Evolutionary conservation across 2,329 filamentous ascomycete genomes (phyloP).

Genomic region (Trichothecium roseum): DNA sequence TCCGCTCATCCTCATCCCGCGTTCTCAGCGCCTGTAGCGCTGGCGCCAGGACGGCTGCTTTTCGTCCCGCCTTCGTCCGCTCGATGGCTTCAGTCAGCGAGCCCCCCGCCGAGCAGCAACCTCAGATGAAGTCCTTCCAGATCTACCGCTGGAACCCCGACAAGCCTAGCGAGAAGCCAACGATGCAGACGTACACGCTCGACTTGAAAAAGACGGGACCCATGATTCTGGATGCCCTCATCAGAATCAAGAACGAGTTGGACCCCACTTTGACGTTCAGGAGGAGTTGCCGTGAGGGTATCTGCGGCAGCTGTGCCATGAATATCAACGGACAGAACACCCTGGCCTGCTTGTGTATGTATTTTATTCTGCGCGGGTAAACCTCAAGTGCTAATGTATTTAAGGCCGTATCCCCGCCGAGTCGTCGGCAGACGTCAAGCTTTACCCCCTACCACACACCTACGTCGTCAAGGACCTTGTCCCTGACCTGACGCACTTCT

Average conservation of each 20-base stretch:
- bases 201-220: slow-evolving; percentile 98
- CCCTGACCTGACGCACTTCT: slow-evolving; percentile 95
- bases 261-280: slow-evolving; percentile 96
- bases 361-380: background rate
- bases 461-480: slow-evolving; percentile 99
- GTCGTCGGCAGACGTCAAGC: slow-evolving; percentile 69
- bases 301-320: slow-evolving; percentile 98
- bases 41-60: slow-evolving; percentile 24
- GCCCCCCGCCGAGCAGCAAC: slow-evolving; percentile 51
- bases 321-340: slow-evolving; percentile 99
- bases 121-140: slow-evolving; percentile 86
- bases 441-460: slow-evolving; percentile 96
- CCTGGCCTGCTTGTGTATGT: slow-evolving; percentile 90
- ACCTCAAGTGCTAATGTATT: slow-evolving; percentile 15
- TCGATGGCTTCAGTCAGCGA: slow-evolving; percentile 47
- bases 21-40: slow-evolving; percentile 34
- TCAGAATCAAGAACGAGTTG: slow-evolving; percentile 98
- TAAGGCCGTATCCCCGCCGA: slow-evolving; percentile 89
- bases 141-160: slow-evolving; percentile 99
- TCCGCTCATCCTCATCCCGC: slow-evolving; percentile 46
- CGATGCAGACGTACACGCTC: slow-evolving; percentile 89
- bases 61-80: slow-evolving; percentile 32
- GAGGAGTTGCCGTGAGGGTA: slow-evolving; percentile 92
- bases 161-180: slow-evolving; percentile 80
- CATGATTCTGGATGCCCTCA: slow-evolving; percentile 94